Evolutionary conservation across 345 rosid genomes (phyloP).

Genomic region (Pelargonium nanum): DNA sequence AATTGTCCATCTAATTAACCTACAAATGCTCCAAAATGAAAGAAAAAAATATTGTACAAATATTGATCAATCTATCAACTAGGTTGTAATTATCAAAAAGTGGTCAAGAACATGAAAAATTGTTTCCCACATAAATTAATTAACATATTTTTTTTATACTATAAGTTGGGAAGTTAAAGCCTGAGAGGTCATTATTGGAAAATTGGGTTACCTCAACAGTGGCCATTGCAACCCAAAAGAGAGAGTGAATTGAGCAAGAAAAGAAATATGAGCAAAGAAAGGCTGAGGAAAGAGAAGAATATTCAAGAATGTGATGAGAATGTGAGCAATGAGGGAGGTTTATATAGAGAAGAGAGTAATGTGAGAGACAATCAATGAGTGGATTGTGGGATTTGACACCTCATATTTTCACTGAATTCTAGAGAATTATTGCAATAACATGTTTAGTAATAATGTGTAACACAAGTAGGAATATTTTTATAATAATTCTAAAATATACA

Average conservation of each 20-base stretch:
- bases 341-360: constrained; percentile 23
- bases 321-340: constrained; percentile 15
- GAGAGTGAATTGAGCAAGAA: not conserved
- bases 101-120: not conserved
- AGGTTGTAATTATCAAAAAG: too few relatives aligned
- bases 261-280: not conserved
- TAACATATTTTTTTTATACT: too few relatives aligned
- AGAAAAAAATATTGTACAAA: too few relatives aligned
- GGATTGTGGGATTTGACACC: constrained; percentile 34
- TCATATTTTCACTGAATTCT: constrained; percentile 22
- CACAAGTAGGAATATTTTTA: too few relatives aligned
- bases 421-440: constrained; percentile 1
- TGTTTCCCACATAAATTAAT: too few relatives aligned
- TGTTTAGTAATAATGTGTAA: too few relatives aligned
- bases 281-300: not conserved
- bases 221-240: constrained; percentile 27
- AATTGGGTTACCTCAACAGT: constrained; percentile 38
- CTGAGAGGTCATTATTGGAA: too few relatives aligned
- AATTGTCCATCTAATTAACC: too few relatives aligned
- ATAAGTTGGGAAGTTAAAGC: too few relatives aligned
- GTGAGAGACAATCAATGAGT: constrained; percentile 7
- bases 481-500: too few relatives aligned
- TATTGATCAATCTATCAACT: too few relatives aligned
- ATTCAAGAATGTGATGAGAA: constrained; percentile 13
- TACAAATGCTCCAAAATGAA: too few relatives aligned